Base-by-base conservation (phyloP, 495 filamentous ascomycete species). In the Neurospora cerealis region DNA sequence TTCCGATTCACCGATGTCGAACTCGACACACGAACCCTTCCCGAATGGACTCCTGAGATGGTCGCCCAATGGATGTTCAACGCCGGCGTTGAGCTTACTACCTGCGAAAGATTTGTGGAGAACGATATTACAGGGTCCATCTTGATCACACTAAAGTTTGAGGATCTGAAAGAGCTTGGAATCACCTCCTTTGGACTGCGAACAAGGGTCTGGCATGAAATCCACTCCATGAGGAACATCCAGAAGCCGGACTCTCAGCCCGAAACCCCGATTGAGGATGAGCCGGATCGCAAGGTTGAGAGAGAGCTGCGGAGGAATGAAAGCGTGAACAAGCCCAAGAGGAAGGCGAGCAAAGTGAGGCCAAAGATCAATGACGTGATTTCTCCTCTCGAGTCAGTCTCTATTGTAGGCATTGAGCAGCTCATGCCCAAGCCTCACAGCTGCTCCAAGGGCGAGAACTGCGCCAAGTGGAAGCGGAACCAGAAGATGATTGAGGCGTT, bases 151-250 rank as follows among this genome's bases (percentile, higher is more conserved):
- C 84, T 99, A n/a, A 92, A 97, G 78, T 89, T 93, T 76, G 93
- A 97, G 41, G 94, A 98, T 78, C 85, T 99, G n/a, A 94, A 94
- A 78, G 96, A 99, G 82, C 89, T 98, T 6, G 92, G 92, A 28
- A 96, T 99, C 74, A 83, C 87, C n/a, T 98, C 96, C 0, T 98
- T 98, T 82, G 96, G 96, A 19, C 93, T 95, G 75, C 89, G 96
- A 28, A 93, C 93, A 71, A 88, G 87, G 74, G 78, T 99, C 0
- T 97, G 96, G 94, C 89, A 89, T 75, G 91, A 92, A 74, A 97
- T 98, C 72, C 87, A 91, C 76, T 81, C 85, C 10, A 87, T 97
- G 15, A 87, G 91, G 54, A 88, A 89, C 72, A 90, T 86, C 74
- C 86, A 87, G 41, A 82, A 84, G 60, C 79, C 83, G n/a, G 87